Conservation (phyloP, 2,329 filamentous ascomycete genomes). For the Fusarium austroafricanum region DNA sequence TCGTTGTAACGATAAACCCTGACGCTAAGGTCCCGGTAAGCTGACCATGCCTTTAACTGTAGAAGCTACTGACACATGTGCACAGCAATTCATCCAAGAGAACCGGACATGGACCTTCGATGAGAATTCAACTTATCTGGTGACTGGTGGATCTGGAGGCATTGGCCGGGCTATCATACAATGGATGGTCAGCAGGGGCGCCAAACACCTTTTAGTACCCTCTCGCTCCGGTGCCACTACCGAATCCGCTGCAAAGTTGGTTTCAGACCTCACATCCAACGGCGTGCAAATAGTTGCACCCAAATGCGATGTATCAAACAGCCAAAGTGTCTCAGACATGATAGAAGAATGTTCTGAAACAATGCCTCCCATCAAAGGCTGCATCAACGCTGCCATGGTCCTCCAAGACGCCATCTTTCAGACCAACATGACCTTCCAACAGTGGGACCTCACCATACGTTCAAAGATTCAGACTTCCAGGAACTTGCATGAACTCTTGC, state of each 20-base stretch:
- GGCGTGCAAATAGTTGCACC: not conserved
- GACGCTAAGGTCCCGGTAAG: not conserved
- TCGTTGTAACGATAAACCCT: not conserved
- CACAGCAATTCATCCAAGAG: not conserved
- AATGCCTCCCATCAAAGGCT: conserved; percentile 42
- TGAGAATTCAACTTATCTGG: conserved; percentile 18
- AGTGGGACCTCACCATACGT: conserved; percentile 41
- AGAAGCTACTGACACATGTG: rapidly evolving
- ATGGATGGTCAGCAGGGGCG: conserved; percentile 34
- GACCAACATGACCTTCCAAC: conserved; percentile 50
- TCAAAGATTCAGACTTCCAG: conserved; percentile 53
- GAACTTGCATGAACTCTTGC: not conserved
- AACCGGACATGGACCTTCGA: not conserved
- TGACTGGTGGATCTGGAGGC: conserved; percentile 40
- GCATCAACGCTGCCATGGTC: conserved; percentile 19
- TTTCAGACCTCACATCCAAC: conserved; percentile 8
- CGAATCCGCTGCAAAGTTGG: conserved; percentile 30
- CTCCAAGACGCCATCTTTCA: conserved; percentile 33
- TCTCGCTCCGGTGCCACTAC: conserved; percentile 45
- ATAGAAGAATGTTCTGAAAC: conserved; percentile 22
- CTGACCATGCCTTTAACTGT: rapidly evolving
- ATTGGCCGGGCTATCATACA: conserved; percentile 39
- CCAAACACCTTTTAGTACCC: conserved; percentile 47
- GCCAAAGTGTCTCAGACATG: not conserved
- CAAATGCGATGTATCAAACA: not conserved